Evolutionary conservation across 2,329 filamentous ascomycete species (phyloP).

Genomic region (Hypocrella siamensis): DNA sequence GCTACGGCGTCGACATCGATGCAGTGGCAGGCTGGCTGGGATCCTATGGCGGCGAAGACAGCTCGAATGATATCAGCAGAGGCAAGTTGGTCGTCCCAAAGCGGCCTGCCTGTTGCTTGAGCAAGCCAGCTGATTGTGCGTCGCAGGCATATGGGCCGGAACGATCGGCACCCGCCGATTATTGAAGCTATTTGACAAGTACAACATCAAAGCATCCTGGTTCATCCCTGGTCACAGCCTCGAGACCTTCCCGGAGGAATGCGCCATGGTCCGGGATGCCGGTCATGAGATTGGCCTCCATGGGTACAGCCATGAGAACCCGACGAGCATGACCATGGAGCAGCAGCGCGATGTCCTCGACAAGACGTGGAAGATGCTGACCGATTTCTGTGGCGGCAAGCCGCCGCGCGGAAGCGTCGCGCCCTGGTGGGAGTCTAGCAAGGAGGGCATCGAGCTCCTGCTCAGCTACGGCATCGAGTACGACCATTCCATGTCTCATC

Average conservation of each 20-base stretch:
- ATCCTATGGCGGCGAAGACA: conserved; percentile 59
- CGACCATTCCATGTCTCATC: conserved; percentile 50
- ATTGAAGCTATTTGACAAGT: conserved; percentile 56
- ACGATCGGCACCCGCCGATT: conserved; percentile 49
- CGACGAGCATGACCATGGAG: conserved; percentile 53
- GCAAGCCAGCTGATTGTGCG: background rate
- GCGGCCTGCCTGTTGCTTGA: background rate
- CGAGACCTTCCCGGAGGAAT: conserved; percentile 31
- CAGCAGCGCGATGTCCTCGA: conserved; percentile 63
- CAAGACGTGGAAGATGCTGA: conserved; percentile 57
- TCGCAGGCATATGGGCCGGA: conserved; percentile 48
- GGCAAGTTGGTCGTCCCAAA: conserved; percentile 21
- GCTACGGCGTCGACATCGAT: conserved; percentile 60
- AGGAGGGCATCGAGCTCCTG: conserved; percentile 50
- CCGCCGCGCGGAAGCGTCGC: conserved; percentile 57
- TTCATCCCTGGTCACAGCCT: conserved; percentile 33
- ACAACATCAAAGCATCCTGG: conserved; percentile 50
- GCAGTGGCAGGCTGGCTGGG: conserved; percentile 66
- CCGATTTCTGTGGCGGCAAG: conserved; percentile 49
- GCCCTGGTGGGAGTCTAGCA: conserved; percentile 59
- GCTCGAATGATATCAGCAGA: conserved; percentile 55
- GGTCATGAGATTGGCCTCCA: conserved; percentile 42
- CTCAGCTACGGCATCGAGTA: conserved; percentile 54
- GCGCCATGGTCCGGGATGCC: conserved; percentile 26
- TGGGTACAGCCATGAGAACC: conserved; percentile 63